Evolutionary conservation across 1,139 yeast genomes (phyloP), one percentile per base, ranked within the genome.

Genomic region (Geotrichum australiense): DNA sequence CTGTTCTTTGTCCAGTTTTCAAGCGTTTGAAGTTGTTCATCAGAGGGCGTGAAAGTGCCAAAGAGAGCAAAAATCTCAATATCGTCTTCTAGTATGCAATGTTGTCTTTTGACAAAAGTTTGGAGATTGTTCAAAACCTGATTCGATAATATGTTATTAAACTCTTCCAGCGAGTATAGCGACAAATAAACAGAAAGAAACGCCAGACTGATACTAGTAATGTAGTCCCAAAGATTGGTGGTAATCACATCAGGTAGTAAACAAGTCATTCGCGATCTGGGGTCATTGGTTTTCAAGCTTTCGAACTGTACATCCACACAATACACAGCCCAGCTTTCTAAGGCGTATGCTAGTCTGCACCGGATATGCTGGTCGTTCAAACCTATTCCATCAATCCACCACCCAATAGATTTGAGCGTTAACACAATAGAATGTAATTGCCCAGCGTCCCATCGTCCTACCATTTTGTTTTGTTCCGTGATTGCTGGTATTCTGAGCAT

Each of bases 401-500:
- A 42, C 0, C 62, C 58, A 15, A 57, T 50, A 19, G 54, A 50
- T 29, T 57, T 48, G 6, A 62, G 49, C 2, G 64, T 64, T 33
- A 51, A 56, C 6, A 61, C 50, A 0, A 57, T 41, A 18, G 51
- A 38, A 18, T 52, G 50, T 24, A 58, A 46, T 2, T 57, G 54
- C 29, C 56, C 50, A 32, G 53, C 40, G 7, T 61, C 45, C 62
- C 62, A 59, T 2, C 45, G 43, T 4, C 11, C 21, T 10, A 24
- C 29, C 38, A 41, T 23, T 3, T 25, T 26, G 16, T 12, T 12
- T 7, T 24, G 19, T 23, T 22, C 37, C 8, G 42, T 38, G 18
- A 51, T 43, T 5, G 58, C 49, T 2, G 66, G 63, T 41, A 61
- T 49, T n/a, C 64, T 50, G 33, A 62, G 46, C 48, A 61, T 51